These are phyloP conservation scores for Lentinula novae-zelandiae DNA, from an alignment of 1,284 basidiomycete genomes.

Conservation along the genomic window DNA sequence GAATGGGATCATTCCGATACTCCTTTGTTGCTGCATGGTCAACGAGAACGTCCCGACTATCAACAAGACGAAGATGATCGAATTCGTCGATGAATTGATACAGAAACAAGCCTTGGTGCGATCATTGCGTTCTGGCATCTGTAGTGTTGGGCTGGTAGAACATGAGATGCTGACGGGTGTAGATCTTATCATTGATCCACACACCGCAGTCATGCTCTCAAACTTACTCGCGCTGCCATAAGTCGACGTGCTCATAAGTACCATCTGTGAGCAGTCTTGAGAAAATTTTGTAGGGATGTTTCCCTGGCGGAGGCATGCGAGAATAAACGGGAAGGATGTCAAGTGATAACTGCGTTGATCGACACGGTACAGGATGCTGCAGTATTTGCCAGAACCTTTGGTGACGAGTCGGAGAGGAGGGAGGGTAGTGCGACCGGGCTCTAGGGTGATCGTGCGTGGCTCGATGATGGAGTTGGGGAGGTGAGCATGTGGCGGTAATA, in stretches of 20 bases:
- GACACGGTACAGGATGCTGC: conserved; percentile 53
- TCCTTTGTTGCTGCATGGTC: no score
- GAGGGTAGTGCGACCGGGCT: conserved; percentile 33
- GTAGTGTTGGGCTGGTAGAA: conserved; percentile 55
- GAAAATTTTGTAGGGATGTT: conserved; percentile 58
- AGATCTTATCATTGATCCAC: conserved; percentile 57
- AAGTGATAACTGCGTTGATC: conserved; percentile 56
- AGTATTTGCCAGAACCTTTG: conserved; percentile 47
- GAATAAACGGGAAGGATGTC: conserved; percentile 37
- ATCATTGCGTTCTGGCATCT: conserved; percentile 38
- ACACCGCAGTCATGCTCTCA: conserved; percentile 52
- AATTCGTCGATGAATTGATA: conserved; percentile 21
- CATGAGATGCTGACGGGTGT: conserved; percentile 50
- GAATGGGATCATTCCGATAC: background rate
- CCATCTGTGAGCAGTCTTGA: conserved; percentile 48
- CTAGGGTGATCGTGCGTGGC: conserved; percentile 62
- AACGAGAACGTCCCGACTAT: background rate
- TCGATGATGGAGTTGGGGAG: conserved; percentile 56
- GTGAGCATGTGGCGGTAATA: conserved; percentile 5
- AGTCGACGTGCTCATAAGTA: conserved; percentile 35
- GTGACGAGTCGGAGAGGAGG: conserved; percentile 38
- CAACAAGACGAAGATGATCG: background rate
- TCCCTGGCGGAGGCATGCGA: conserved; percentile 55
- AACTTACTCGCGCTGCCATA: conserved; percentile 56
- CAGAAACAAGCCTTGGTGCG: conserved; percentile 60